These are phyloP conservation scores for Akanthomyces dipterigenus DNA, from an alignment of 2,329 filamentous ascomycete genomes.

Conservation along the genomic window DNA sequence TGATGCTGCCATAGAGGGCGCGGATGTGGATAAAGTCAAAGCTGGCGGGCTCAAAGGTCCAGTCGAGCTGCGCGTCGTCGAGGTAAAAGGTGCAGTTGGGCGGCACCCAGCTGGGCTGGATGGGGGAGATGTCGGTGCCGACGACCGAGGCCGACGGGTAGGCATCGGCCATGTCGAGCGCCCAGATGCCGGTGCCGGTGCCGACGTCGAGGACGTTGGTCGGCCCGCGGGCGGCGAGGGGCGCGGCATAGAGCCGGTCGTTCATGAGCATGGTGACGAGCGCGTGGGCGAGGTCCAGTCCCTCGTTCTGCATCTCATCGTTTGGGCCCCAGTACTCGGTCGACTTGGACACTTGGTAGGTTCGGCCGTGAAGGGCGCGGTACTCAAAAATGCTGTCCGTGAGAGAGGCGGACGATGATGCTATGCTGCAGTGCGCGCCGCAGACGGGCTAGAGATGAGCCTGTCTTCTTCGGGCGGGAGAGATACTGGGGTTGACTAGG, in stretches of 20 bases:
- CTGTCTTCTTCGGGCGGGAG: no score
- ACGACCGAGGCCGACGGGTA: slow-evolving; percentile 37
- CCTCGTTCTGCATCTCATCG: slow-evolving; percentile 21
- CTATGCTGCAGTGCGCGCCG: slow-evolving; percentile 11
- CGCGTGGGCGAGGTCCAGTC: slow-evolving; percentile 21
- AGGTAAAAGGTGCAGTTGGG: slow-evolving; percentile 37
- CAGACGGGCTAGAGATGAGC: neutral
- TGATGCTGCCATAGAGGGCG: slow-evolving; percentile 48
- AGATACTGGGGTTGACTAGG: neutral
- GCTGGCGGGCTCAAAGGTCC: slow-evolving; percentile 24
- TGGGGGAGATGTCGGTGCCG: slow-evolving; percentile 50
- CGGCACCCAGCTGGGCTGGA: slow-evolving; percentile 46
- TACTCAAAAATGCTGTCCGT: slow-evolving; percentile 27
- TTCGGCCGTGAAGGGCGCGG: slow-evolving; percentile 25
- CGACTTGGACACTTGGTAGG: slow-evolving; percentile 23
- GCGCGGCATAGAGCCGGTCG: slow-evolving; percentile 16
- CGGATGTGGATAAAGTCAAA: slow-evolving; percentile 57
- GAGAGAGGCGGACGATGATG: slow-evolving; percentile 25
- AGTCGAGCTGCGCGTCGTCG: slow-evolving; percentile 25
- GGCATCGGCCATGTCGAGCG: slow-evolving; percentile 43
- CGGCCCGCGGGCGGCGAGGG: neutral
- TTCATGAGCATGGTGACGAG: slow-evolving; percentile 19
- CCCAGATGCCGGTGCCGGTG: slow-evolving; percentile 34
- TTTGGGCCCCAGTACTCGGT: slow-evolving; percentile 24
- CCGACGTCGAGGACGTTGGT: slow-evolving; percentile 11